A percentile compares a stretch with the other conserved stretches of the same genome.
Evolutionary conservation across 129 eudicot genomes (phyloP).

Genomic region (Artemisia annua): DNA sequence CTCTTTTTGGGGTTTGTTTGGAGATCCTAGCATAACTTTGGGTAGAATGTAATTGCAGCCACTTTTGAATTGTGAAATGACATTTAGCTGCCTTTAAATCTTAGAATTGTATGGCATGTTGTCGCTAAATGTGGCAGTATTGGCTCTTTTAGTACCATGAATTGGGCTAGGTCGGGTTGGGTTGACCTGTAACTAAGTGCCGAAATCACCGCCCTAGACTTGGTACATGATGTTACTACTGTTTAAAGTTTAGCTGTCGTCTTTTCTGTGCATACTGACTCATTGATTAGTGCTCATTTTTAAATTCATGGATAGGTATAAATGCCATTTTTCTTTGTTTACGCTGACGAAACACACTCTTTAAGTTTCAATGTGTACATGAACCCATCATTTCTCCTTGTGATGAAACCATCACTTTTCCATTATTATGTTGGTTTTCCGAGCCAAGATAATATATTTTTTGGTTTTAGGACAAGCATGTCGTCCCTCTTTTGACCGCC

Average conservation of each 20-base stretch:
- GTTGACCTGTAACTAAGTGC: too few species aligned
- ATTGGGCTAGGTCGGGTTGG: too few species aligned
- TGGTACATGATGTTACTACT: too few species aligned
- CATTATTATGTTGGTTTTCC: constrained; percentile 1
- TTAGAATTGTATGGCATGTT: too few species aligned
- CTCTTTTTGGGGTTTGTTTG: constrained; percentile 54
- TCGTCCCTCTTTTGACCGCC: neutral
- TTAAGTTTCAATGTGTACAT: neutral
- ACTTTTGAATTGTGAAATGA: too few species aligned
- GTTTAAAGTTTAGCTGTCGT: too few species aligned
- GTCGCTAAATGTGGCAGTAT: too few species aligned
- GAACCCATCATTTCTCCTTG: neutral
- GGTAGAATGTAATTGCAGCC: constrained; percentile 16
- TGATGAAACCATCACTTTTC: too few species aligned
- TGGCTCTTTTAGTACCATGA: too few species aligned
- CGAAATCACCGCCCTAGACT: too few species aligned
- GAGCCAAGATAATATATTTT: neutral
- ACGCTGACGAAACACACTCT: constrained; percentile 17
- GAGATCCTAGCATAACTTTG: constrained; percentile 36
- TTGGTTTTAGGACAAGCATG: neutral
- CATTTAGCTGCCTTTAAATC: neutral
- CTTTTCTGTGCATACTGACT: neutral
- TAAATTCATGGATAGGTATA: neutral
- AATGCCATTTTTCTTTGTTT: constrained; percentile 29
- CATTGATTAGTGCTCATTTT: neutral